These are phyloP conservation scores for Pseudogymnoascus sp. DNA, from an alignment of 2,329 filamentous ascomycete genomes.

Conservation along the genomic window DNA sequence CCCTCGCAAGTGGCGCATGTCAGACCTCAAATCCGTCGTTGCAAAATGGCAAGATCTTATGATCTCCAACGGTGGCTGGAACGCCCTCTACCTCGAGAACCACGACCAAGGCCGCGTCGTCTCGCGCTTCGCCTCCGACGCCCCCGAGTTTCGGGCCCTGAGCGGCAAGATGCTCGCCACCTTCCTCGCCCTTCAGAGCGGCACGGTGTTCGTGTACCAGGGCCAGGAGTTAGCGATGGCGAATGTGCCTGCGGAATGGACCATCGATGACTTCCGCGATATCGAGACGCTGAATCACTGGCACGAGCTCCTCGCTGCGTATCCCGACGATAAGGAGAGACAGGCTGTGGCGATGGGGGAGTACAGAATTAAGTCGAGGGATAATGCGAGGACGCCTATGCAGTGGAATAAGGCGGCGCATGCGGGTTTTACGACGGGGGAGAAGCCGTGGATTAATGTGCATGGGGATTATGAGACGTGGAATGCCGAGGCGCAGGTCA, in stretches of 20 bases:
- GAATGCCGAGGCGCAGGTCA: constrained; percentile 52
- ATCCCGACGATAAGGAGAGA: constrained; percentile 32
- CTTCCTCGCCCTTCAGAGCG: constrained; percentile 41
- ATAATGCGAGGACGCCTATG: constrained; percentile 65
- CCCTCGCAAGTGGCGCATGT: constrained; percentile 33
- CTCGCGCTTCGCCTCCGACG: constrained; percentile 39
- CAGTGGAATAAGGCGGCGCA: constrained; percentile 58
- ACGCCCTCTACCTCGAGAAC: constrained; percentile 50
- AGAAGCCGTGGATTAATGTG: constrained; percentile 62
- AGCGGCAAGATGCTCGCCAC: constrained; percentile 49
- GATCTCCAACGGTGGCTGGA: constrained; percentile 47
- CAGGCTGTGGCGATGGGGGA: constrained; percentile 36
- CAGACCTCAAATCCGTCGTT: constrained; percentile 39
- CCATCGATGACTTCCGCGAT: constrained; percentile 61
- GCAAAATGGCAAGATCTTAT: constrained; percentile 45
- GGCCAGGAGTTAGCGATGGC: constrained; percentile 54
- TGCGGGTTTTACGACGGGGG: constrained; percentile 55
- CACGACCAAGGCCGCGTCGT: constrained; percentile 48
- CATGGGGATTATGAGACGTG: constrained; percentile 55
- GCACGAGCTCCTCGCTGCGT: constrained; percentile 30
- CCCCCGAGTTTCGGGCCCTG: constrained; percentile 33
- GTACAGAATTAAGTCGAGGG: constrained; percentile 53
- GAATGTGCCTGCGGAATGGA: constrained; percentile 50
- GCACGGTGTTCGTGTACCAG: constrained; percentile 53
- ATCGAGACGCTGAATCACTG: constrained; percentile 51